These are phyloP conservation scores for Leptographium lundbergii DNA, from an alignment of 2,329 filamentous ascomycete genomes.

Conservation along the genomic window DNA sequence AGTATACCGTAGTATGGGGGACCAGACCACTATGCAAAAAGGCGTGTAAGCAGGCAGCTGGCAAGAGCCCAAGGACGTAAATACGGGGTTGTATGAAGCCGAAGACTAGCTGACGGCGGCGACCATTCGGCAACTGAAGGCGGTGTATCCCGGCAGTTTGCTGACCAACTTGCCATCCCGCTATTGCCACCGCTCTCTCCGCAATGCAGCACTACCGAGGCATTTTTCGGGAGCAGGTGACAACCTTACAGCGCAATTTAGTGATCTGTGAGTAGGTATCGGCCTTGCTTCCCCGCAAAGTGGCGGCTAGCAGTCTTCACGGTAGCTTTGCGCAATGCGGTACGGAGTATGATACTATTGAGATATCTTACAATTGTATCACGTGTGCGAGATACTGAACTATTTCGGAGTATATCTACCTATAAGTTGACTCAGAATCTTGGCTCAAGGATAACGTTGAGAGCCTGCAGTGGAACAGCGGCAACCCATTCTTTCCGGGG, in stretches of 20 bases:
- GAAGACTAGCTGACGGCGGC: neutral
- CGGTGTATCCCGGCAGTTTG: neutral
- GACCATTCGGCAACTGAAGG: neutral
- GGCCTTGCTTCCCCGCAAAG: neutral
- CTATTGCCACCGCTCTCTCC: neutral
- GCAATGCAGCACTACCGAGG: slow-evolving; percentile 1
- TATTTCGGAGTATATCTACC: no score
- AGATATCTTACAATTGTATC: no score
- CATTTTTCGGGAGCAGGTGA: slow-evolving; percentile 4
- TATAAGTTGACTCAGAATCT: no score
- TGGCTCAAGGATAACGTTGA: neutral
- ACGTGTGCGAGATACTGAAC: no score
- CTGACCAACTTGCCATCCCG: neutral
- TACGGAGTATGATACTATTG: no score
- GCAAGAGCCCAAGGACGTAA: neutral
- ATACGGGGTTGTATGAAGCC: neutral
- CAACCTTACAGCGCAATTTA: neutral
- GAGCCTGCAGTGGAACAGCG: neutral
- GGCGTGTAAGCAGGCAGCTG: neutral
- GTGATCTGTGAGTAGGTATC: no score
- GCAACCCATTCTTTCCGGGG: neutral
- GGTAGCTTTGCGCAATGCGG: no score
- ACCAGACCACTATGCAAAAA: neutral
- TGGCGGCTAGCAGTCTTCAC: neutral
- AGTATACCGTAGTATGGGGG: neutral